Base-by-base conservation (phyloP, 352 stramenopile genomes). In the Phytophthora macrochlamydospora region DNA sequence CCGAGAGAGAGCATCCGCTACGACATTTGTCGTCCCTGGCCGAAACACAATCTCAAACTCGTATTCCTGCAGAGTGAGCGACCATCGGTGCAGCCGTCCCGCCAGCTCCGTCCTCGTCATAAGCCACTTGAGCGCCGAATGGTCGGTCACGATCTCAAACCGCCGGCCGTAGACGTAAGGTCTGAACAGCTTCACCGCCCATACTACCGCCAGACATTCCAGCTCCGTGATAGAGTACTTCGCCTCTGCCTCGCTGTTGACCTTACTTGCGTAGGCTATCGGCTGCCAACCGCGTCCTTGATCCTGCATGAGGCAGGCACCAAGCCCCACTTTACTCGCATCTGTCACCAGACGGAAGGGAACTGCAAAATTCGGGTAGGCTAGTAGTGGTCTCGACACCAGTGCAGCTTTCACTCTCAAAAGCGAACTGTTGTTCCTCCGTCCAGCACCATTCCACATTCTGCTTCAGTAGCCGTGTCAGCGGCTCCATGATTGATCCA, bases 311-410 rank as follows among this genome's bases (percentile, higher is more conserved):
- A 78, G 32, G 2, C 55, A 54, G 1, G 65, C 65, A 5, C 70
- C 65, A 0, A 65, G 6, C 1, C 62, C 60, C 0, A 62, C 53
- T 29, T 31, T 12, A 13, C 56, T 74, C 12, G 60, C 70, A 42
- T 78, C 70, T 3, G 60, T 73, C 2, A 50, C 58, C 42, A 72
- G n/a, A 13, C 68, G 37, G 43, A 78, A 78, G 2, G 55, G 55
- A 13, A 51, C 28, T 11, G 29, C 44, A 55, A 73, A 76, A 37
- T 76, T 63, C 7, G 63, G 59, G 29, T 71, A 71, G 24, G 3
- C 14, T 2, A 74, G 43, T 9, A 75, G 32, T 38, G 56, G 60
- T 5, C 31, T 44, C 4, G 1, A 28, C 1, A n/a, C 40, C 12
- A 70, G 38, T n/a, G 59, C 57, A 0, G 7, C n/a, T 52, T 71